A percentile compares a stretch with the other conserved stretches of the same genome.
phyloP scores from a whole-genome alignment of 2,329 filamentous ascomycete species.

The Phoma herbarum region DNA sequence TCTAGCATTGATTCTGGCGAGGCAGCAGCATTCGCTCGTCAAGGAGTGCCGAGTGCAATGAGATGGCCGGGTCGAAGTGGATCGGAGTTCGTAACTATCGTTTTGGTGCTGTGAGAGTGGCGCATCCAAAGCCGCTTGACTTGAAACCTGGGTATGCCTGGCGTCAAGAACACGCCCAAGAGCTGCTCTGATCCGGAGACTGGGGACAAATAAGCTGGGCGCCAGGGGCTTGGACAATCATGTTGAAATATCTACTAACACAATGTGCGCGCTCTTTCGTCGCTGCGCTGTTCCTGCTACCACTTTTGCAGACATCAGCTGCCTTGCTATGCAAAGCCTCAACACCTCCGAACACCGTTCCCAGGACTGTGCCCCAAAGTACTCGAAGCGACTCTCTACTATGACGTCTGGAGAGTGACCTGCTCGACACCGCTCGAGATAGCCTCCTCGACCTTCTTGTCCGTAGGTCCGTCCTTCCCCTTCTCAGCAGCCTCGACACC shows the following conservation, averaged over 20 bases:
- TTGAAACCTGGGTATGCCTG: not conserved
- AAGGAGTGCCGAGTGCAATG: too few relatives aligned
- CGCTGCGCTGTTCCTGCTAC: not conserved
- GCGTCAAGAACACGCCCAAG: not conserved
- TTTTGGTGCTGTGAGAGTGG: not conserved
- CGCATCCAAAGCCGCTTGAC: conserved; percentile 1
- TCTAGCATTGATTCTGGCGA: too few relatives aligned
- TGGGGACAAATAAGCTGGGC: not conserved
- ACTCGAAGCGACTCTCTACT: conserved; percentile 12
- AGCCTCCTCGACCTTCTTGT: conserved; percentile 54
- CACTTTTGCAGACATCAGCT: not conserved
- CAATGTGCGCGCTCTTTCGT: not conserved
- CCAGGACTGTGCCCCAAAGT: not conserved
- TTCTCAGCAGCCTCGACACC: conserved; percentile 82
- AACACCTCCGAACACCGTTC: conserved; percentile 7
- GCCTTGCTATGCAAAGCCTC: conserved; percentile 4
- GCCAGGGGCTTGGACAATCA: conserved; percentile 3
- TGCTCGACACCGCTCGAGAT: conserved; percentile 57
- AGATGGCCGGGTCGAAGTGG: too few relatives aligned
- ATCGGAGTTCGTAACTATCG: not conserved
- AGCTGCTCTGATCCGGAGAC: not conserved
- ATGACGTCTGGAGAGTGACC: conserved; percentile 55
- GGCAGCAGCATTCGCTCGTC: too few relatives aligned
- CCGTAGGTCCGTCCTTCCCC: conserved; percentile 61
- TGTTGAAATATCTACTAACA: conserved; percentile 17